Evolutionary conservation across 2,329 filamentous ascomycete species (phyloP).

Genomic region (Sporothrix protearum): DNA sequence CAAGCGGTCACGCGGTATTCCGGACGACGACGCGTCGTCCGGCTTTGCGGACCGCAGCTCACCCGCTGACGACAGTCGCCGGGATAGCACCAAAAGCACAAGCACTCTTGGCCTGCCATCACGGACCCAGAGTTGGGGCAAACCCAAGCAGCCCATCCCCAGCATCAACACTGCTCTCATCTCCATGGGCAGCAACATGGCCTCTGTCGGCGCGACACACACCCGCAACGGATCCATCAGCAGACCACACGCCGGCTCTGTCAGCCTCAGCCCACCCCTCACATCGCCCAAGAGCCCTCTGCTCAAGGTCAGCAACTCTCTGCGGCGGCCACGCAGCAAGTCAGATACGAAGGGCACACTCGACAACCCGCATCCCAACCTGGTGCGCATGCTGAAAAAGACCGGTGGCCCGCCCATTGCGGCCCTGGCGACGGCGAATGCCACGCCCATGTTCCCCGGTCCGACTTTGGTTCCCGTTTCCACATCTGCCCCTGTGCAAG

Average conservation of each 20-base stretch:
- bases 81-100: constrained; percentile 37
- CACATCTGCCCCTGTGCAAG: background rate
- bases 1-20: constrained; percentile 47
- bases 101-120: constrained; percentile 51
- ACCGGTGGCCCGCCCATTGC: constrained; percentile 54
- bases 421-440: constrained; percentile 42
- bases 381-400: constrained; percentile 51
- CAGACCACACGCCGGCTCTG: constrained; percentile 23
- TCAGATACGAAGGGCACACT: constrained; percentile 46
- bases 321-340: constrained; percentile 56
- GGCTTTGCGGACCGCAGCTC: constrained; percentile 33
- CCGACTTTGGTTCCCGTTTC: background rate
- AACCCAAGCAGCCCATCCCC: constrained; percentile 48
- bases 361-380: constrained; percentile 41
- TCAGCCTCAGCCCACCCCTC: constrained; percentile 38
- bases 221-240: constrained; percentile 60
- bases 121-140: constrained; percentile 51
- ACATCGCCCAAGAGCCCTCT: constrained; percentile 48
- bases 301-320: constrained; percentile 46
- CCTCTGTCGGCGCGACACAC: constrained; percentile 55
- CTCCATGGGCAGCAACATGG: constrained; percentile 53
- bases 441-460: constrained; percentile 22
- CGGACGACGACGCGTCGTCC: constrained; percentile 36
- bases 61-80: constrained; percentile 30
- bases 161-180: constrained; percentile 59